Conservation (phyloP, 805 yeast species). For the Saccharomycopsis fermentans region DNA sequence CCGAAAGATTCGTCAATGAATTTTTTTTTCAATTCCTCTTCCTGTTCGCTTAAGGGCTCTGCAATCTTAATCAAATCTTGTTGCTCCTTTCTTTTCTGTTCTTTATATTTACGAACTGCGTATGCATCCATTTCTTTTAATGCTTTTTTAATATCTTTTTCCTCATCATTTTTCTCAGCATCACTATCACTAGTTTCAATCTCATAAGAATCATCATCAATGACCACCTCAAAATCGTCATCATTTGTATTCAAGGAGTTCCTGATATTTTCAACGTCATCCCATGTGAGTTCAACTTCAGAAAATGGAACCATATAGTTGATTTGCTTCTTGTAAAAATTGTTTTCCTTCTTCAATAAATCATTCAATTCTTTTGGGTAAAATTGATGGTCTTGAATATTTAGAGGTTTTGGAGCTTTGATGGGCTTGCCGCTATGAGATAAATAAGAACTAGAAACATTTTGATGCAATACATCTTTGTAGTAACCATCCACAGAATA, state of each 20-base stretch:
- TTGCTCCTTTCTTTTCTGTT: conserved; percentile 21
- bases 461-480: conserved; percentile 46
- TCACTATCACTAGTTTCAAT: conserved; percentile 3
- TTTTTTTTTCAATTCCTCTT: conserved; percentile 41
- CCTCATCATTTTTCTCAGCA: background rate
- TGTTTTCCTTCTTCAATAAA: conserved; percentile 53
- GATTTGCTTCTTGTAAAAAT: conserved; percentile 49
- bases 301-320: conserved; percentile 47
- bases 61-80: conserved; percentile 51
- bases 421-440: conserved; percentile 28
- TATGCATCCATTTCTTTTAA: conserved; percentile 4
- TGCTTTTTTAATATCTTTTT: conserved; percentile 19
- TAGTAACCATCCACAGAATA: conserved; percentile 71
- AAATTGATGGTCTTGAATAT: conserved; percentile 67
- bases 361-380: conserved; percentile 45
- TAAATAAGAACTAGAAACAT: conserved; percentile 16
- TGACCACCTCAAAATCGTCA: conserved; percentile 1
- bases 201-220: conserved; percentile 3
- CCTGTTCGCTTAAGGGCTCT: conserved; percentile 54
- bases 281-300: conserved; percentile 51
- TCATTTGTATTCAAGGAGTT: conserved; percentile 16
- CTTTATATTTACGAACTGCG: conserved; percentile 18
- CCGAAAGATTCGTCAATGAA: conserved; percentile 49
- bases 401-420: conserved; percentile 53
- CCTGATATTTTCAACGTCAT: conserved; percentile 22